Percentiles rank a stretch among this genome's conserved stretches.
Evolutionary conservation across 129 eudicot species (phyloP).

Genomic region (Lonicera japonica): DNA sequence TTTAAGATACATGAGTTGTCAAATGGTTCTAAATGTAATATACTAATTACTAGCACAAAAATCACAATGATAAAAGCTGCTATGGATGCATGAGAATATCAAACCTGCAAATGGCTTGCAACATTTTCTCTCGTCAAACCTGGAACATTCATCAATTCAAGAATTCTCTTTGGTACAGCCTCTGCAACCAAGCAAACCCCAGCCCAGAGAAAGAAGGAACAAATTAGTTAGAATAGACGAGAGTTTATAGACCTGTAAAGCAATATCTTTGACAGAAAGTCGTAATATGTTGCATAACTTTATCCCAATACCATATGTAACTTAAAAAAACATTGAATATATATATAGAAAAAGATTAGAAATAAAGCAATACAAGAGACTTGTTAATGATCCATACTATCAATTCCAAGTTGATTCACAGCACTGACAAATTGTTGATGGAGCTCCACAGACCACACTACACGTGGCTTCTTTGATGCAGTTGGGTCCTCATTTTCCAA

Average conservation of each 20-base stretch:
- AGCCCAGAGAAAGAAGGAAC: no score
- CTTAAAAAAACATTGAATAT: no score
- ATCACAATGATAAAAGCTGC: background rate
- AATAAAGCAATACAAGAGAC: background rate
- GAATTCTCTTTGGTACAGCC: constrained; percentile 82
- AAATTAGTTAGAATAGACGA: constrained; percentile 4
- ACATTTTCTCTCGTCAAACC: constrained; percentile 80
- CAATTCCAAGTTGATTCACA: constrained; percentile 72
- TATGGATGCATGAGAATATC: background rate
- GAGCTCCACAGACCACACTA: constrained; percentile 74
- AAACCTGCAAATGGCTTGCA: constrained; percentile 87
- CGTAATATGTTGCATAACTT: no score
- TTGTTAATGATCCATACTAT: constrained; percentile 29
- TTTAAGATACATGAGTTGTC: no score
- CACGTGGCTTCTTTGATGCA: constrained; percentile 67
- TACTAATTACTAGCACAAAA: no score
- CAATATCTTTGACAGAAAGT: no score
- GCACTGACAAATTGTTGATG: constrained; percentile 85
- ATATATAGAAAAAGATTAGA: background rate
- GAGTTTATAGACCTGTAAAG: background rate
- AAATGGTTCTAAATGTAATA: no score
- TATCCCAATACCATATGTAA: background rate
- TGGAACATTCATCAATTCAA: constrained; percentile 76
- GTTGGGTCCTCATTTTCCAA: constrained; percentile 58
- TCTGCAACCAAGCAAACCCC: constrained; percentile 55